Conservation (phyloP, 352 stramenopile genomes). For the Discostella stelligera region DNA sequence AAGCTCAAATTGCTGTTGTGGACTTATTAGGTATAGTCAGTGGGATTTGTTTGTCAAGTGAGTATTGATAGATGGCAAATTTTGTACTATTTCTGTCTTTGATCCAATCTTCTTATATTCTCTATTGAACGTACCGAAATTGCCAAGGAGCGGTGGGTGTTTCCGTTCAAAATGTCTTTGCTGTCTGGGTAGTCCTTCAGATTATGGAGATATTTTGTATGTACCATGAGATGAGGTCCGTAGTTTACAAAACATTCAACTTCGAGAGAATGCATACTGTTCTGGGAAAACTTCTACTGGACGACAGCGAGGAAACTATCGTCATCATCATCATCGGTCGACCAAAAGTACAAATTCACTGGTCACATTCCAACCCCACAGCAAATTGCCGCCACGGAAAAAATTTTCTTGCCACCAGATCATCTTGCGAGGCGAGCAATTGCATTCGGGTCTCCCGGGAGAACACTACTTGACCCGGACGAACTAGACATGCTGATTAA, state of each 20-base stretch:
- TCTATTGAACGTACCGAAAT: neutral
- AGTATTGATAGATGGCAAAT: conserved; percentile 15
- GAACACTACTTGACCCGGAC: conserved; percentile 58
- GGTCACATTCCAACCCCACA: conserved; percentile 56
- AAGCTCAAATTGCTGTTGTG: conserved; percentile 87
- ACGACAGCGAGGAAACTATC: neutral
- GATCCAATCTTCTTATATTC: neutral
- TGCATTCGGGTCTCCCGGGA: conserved; percentile 69
- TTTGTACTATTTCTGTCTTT: neutral
- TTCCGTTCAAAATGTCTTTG: conserved; percentile 56
- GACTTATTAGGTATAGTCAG: conserved; percentile 83
- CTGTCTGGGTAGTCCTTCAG: conserved; percentile 64
- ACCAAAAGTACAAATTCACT: conserved; percentile 25
- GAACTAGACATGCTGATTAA: conserved; percentile 65
- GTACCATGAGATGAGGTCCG: conserved; percentile 64
- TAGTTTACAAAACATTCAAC: conserved; percentile 76
- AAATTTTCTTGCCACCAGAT: conserved; percentile 69
- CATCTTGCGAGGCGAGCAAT: conserved; percentile 62
- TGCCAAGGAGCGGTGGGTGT: conserved; percentile 49
- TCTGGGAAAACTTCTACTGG: conserved; percentile 25
- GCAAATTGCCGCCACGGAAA: conserved; percentile 59
- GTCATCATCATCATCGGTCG: neutral
- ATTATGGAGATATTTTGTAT: conserved; percentile 73
- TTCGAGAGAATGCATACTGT: conserved; percentile 68
- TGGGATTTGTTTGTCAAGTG: conserved; percentile 65